phyloP scores from a whole-genome alignment of 352 stramenopile species.

The Blastocystis sp. region DNA sequence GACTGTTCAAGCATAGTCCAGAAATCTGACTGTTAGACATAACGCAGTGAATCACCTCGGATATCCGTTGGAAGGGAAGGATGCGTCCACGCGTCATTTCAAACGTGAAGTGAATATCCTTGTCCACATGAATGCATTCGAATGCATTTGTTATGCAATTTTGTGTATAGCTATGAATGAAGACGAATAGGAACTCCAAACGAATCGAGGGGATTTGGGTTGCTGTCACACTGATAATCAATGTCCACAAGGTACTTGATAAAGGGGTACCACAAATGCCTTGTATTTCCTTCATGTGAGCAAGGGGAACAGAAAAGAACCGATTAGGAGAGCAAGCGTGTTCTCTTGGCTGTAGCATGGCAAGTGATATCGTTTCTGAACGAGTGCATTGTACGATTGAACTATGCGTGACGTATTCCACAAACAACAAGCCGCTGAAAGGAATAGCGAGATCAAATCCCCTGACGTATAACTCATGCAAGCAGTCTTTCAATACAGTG shows the following conservation, averaged over 20 bases:
- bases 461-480: background rate
- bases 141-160: conserved; percentile 9
- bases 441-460: conserved; percentile 60
- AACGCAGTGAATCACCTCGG: background rate
- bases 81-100: conserved; percentile 10
- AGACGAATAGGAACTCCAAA: background rate
- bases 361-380: conserved; percentile 1
- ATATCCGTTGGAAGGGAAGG: conserved; percentile 39
- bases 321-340: conserved; percentile 42
- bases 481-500: background rate
- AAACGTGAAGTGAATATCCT: conserved; percentile 15
- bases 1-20: conserved; percentile 31
- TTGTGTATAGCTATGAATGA: conserved; percentile 31
- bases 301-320: background rate
- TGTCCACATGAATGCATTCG: conserved; percentile 8
- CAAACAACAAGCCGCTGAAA: background rate
- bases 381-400: conserved; percentile 14
- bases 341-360: background rate
- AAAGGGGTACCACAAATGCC: conserved; percentile 44
- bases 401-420: background rate
- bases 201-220: conserved; percentile 50
- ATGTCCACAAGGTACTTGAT: conserved; percentile 42
- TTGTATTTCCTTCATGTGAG: conserved; percentile 25
- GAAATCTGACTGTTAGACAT: conserved; percentile 21
- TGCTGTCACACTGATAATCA: conserved; percentile 15